These are phyloP conservation scores for Apostasia shenzhenica DNA, from an alignment of 106 monocot species.

Conservation along the genomic window DNA sequence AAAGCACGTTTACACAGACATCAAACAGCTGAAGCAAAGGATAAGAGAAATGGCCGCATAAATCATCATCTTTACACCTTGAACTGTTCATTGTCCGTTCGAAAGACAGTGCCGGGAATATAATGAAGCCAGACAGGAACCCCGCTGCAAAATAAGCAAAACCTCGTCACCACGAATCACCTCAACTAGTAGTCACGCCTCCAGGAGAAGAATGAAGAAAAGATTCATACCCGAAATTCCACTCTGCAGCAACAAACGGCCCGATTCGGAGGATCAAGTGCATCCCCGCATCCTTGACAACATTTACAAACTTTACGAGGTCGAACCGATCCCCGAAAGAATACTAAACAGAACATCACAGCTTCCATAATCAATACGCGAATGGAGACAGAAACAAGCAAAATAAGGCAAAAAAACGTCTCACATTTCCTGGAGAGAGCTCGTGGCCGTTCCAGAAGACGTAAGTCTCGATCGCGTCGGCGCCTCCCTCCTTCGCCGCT, in stretches of 20 bases:
- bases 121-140: slow-evolving; percentile 96
- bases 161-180: not conserved
- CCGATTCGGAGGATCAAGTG: slow-evolving; percentile 90
- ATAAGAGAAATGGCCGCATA: not conserved
- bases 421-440: slow-evolving; percentile 68
- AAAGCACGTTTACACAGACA: not conserved
- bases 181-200: not conserved
- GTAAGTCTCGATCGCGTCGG: slow-evolving; percentile 75
- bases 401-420: not conserved
- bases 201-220: not conserved
- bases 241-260: slow-evolving; percentile 89
- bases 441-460: slow-evolving; percentile 99
- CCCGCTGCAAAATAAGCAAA: slow-evolving; percentile 44
- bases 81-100: slow-evolving; percentile 63
- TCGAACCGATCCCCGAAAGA: slow-evolving; percentile 88
- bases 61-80: slow-evolving; percentile 32
- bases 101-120: slow-evolving; percentile 74
- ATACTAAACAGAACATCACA: slow-evolving; percentile 33
- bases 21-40: not conserved
- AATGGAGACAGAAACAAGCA: not conserved
- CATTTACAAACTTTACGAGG: slow-evolving; percentile 68
- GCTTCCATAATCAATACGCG: not conserved
- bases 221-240: slow-evolving; percentile 65
- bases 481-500: slow-evolving; percentile 75
- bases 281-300: slow-evolving; percentile 75